Evolutionary conservation across 2,329 filamentous ascomycete species (phyloP).

Genomic region (Fusarium napiforme): DNA sequence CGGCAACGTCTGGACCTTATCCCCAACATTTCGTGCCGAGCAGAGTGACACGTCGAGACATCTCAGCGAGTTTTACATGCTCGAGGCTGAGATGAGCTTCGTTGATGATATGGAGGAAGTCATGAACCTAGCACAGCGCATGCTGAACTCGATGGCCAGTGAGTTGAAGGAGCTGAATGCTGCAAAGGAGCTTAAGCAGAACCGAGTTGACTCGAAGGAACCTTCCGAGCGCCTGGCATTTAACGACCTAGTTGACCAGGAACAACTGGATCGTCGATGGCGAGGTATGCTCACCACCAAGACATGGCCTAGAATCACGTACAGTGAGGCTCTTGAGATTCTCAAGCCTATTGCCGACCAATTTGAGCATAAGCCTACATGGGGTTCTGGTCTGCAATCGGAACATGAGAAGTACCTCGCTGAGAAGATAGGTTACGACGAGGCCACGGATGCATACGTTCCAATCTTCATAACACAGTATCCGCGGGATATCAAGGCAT

Average conservation of each 20-base stretch:
- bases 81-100: constrained; percentile 91
- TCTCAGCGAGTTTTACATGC: constrained; percentile 98
- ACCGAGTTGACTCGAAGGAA: constrained; percentile 51
- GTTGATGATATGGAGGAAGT: constrained; percentile 74
- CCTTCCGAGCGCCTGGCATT: constrained; percentile 56
- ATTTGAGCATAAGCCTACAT: constrained; percentile 77
- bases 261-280: constrained; percentile 76
- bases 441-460: constrained; percentile 58
- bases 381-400: constrained; percentile 81
- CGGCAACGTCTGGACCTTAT: constrained; percentile 92
- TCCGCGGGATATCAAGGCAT: constrained; percentile 88
- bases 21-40: constrained; percentile 93
- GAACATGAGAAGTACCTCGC: constrained; percentile 95
- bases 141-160: constrained; percentile 69
- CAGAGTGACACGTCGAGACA: constrained; percentile 93
- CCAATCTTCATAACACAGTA: constrained; percentile 96
- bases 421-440: constrained; percentile 65
- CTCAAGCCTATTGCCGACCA: constrained; percentile 69
- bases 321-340: constrained; percentile 77
- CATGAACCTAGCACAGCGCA: constrained; percentile 82
- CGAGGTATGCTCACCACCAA: constrained; percentile 64
- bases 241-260: constrained; percentile 55
- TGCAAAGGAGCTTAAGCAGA: constrained; percentile 56
- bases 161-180: constrained; percentile 55
- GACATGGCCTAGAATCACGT: constrained; percentile 84